phyloP scores from a whole-genome alignment of 768 basidiomycete genomes.

The Filobasidium wieringae region DNA sequence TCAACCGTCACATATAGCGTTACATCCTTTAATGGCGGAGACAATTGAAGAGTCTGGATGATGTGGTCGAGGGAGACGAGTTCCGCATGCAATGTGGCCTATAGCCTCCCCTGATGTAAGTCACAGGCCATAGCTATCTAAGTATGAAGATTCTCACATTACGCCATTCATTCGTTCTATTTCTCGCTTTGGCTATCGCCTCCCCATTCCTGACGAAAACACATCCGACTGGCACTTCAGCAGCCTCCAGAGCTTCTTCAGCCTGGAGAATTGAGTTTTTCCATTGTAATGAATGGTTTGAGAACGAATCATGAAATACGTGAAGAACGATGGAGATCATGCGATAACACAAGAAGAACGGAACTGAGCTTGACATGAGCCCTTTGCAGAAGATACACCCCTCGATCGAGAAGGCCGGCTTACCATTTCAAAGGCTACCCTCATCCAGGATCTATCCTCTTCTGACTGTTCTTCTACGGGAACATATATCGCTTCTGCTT shows the following conservation, averaged over 20 bases:
- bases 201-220: constrained; percentile 71
- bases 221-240: constrained; percentile 94
- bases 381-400: not conserved
- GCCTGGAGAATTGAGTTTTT: constrained; percentile 28
- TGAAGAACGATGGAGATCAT: constrained; percentile 4
- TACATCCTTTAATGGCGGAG: constrained; percentile 61
- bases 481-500: constrained; percentile 27
- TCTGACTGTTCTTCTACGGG: constrained; percentile 38
- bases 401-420: constrained; percentile 2
- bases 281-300: not conserved
- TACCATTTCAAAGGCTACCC: constrained; percentile 71
- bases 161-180: constrained; percentile 83
- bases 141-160: constrained; percentile 50
- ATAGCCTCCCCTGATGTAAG: not conserved
- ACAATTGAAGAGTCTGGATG: constrained; percentile 46
- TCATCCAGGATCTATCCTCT: constrained; percentile 56
- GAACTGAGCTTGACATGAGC: not conserved
- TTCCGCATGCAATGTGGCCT: constrained; percentile 97
- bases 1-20: constrained; percentile 96
- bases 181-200: constrained; percentile 75
- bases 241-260: constrained; percentile 62
- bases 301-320: not conserved
- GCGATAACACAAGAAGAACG: constrained; percentile 1
- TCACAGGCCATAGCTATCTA: not conserved
- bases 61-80: constrained; percentile 90